Base-by-base conservation (phyloP, 805 yeast genomes). In the Groenewaldozyma tartarivorans region DNA sequence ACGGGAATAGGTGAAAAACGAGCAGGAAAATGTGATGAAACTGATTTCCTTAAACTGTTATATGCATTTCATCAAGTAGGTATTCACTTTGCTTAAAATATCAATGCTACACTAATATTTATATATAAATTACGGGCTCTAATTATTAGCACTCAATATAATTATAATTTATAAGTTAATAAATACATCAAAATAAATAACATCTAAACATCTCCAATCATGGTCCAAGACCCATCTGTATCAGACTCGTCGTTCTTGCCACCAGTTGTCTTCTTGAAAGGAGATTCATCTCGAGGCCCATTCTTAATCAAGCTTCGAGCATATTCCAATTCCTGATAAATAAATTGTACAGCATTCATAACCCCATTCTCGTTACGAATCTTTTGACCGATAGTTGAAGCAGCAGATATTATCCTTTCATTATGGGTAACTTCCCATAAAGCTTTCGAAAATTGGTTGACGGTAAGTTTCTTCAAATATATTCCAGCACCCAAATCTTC, bases 11-110 rank as follows among this genome's bases (percentile, higher is more conserved):
- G 81, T 4, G 95, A 86, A 33, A 77, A 81, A 62, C 81, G 98
- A 69, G 81, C 97, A 2, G 82, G 94, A 24, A 92, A 92, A 60
- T 75, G 94, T 64, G 97, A 88, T 58, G 96, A 92, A 65, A 84
- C 88, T 19, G 98, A 92, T 58, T 92, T 92, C 62, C 68, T 92
- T 53, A 53, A 62, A 57, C 66, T 92, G 36, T 66, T 92, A 43
- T 87, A 81, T 53, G 96, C 95, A 1, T 92, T 92, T 71, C 96
- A 92, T 63, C 92, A 90, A 62, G 96, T 85, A 36, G 97, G 97
- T 34, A 83, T 92, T 46, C 97, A 90, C 62, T 92, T 92, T 65
- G 95, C 96, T 43, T 88, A 66, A 41, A 11, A 13, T 18, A 20
- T 17, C 5, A 37, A 11, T 26, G 30, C 13, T 26, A 26, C n/a